Conservation (phyloP, 2,329 filamentous ascomycete genomes). For the Lizonia empirigonia region DNA sequence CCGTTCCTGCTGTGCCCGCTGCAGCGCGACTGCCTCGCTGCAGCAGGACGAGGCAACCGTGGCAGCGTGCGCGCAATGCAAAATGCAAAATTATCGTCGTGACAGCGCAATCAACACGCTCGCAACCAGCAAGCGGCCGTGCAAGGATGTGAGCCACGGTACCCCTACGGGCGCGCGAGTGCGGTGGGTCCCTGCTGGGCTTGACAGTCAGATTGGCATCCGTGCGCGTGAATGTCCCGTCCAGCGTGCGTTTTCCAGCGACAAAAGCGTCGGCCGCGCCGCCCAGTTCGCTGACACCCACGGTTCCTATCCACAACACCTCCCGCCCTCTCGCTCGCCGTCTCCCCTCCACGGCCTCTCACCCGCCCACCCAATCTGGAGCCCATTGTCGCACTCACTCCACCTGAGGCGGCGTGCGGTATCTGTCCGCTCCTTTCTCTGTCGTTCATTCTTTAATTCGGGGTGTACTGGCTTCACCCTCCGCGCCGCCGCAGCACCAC, state of each 20-base stretch:
- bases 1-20: neutral
- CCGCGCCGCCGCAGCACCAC: constrained; percentile 21
- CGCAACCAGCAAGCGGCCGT: constrained; percentile 2
- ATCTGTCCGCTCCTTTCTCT: constrained; percentile 47
- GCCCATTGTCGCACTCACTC: constrained; percentile 43
- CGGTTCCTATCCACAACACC: constrained; percentile 29
- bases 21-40: neutral
- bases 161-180: constrained; percentile 12
- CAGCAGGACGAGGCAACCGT: neutral
- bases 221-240: constrained; percentile 5
- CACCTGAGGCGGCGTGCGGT: constrained; percentile 37
- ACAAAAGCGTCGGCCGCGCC: constrained; percentile 28
- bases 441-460: constrained; percentile 46
- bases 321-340: constrained; percentile 25
- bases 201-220: constrained; percentile 16
- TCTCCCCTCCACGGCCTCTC: constrained; percentile 19
- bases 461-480: constrained; percentile 47
- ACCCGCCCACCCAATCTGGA: constrained; percentile 30
- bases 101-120: constrained; percentile 8
- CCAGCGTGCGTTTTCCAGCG: constrained; percentile 14
- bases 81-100: neutral
- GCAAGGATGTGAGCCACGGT: constrained; percentile 15
- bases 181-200: constrained; percentile 9
- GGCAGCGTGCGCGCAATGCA: constrained; percentile 1
- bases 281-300: constrained; percentile 28